Evolutionary conservation across 148 eudicot genomes (phyloP).

Genomic region (Vaccinium darrowii): DNA sequence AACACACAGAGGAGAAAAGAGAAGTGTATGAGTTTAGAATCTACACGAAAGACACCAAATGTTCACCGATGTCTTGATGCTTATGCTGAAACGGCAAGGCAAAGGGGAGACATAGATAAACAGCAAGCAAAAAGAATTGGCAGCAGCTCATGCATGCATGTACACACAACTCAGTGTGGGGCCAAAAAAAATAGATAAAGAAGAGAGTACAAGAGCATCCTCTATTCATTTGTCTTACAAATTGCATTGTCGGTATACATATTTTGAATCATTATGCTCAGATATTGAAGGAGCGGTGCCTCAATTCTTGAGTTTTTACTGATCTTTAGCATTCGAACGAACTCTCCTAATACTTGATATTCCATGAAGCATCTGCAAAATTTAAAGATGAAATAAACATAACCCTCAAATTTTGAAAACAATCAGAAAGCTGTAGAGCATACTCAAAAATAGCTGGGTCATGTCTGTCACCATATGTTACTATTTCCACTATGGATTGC

Average conservation of each 20-base stretch:
- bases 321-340: slow-evolving; percentile 46
- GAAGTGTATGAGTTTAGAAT: neutral
- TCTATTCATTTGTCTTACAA: slow-evolving; percentile 34
- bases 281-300: slow-evolving; percentile 55
- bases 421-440: slow-evolving; percentile 7
- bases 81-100: slow-evolving; percentile 1
- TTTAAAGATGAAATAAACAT: neutral
- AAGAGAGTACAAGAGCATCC: neutral
- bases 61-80: neutral
- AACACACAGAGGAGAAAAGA: neutral
- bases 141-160: neutral
- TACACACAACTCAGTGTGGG: neutral
- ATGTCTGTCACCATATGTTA: slow-evolving; percentile 51
- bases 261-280: slow-evolving; percentile 61
- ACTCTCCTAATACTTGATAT: slow-evolving; percentile 42
- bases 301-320: slow-evolving; percentile 41
- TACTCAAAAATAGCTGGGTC: slow-evolving; percentile 49
- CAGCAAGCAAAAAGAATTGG: neutral
- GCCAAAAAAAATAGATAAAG: neutral
- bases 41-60: neutral
- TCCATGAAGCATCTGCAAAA: slow-evolving; percentile 48
- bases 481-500: slow-evolving; percentile 50
- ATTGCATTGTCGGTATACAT: slow-evolving; percentile 50
- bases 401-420: slow-evolving; percentile 7
- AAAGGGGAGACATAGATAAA: neutral